Evolutionary conservation across 2,329 filamentous ascomycete genomes (phyloP).

Genomic region (Colletotrichum filicis): DNA sequence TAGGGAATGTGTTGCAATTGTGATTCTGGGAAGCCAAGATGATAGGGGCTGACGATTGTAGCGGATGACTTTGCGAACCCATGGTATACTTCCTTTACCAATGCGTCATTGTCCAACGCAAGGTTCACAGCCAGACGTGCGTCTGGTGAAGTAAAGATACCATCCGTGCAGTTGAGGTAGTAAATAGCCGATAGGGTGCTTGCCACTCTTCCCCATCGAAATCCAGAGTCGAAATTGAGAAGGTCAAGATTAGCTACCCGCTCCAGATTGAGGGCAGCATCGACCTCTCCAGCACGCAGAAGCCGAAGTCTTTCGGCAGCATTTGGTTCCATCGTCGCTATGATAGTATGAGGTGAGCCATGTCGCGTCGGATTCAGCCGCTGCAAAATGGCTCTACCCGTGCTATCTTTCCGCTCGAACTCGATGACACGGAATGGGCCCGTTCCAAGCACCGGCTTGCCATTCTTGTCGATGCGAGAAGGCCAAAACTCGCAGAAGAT

Average conservation of each 20-base stretch:
- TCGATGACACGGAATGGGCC: constrained; percentile 14
- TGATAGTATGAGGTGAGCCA: background rate
- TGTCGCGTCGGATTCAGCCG: background rate
- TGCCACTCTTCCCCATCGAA: constrained; percentile 11
- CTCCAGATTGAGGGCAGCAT: constrained; percentile 14
- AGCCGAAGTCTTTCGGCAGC: background rate
- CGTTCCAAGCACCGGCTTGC: constrained; percentile 19
- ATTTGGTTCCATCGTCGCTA: background rate
- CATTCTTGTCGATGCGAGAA: background rate
- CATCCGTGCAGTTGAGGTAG: constrained; percentile 22
- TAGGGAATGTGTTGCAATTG: background rate
- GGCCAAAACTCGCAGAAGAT: constrained; percentile 27
- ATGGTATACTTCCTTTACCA: constrained; percentile 8
- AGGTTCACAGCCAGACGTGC: constrained; percentile 9
- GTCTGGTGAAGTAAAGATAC: constrained; percentile 1
- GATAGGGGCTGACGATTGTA: constrained; percentile 14
- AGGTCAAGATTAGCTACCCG: constrained; percentile 3
- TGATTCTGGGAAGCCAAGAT: constrained; percentile 5
- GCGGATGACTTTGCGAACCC: constrained; percentile 7
- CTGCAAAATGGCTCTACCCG: background rate
- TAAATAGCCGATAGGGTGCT: constrained; percentile 23
- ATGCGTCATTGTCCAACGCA: constrained; percentile 5
- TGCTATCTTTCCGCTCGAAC: background rate
- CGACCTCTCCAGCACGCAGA: background rate
- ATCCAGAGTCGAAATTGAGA: background rate